These are phyloP conservation scores for Coniella vitis DNA, from an alignment of 2,329 filamentous ascomycete genomes.

Conservation along the genomic window DNA sequence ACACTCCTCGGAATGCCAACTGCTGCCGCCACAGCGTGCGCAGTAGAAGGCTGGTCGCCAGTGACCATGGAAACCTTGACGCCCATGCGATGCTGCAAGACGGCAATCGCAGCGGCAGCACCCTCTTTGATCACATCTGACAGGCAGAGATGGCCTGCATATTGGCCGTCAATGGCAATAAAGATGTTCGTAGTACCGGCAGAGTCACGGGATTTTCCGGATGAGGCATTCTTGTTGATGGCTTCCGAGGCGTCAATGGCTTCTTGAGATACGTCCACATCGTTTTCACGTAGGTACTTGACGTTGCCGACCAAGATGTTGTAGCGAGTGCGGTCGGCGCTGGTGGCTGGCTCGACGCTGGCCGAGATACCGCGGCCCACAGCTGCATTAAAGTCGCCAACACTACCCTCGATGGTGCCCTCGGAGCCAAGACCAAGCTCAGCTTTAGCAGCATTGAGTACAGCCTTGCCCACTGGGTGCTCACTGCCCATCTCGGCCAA, in stretches of 20 bases:
- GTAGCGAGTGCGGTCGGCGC: slow-evolving; percentile 64
- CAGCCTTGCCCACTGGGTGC: slow-evolving; percentile 89
- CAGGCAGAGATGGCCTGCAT: slow-evolving; percentile 76
- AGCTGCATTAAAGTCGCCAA: slow-evolving; percentile 75
- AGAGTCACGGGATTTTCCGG: slow-evolving; percentile 28
- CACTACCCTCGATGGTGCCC: slow-evolving; percentile 70
- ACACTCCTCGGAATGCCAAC: slow-evolving; percentile 72
- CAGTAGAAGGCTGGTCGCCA: slow-evolving; percentile 81
- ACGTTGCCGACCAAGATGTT: slow-evolving; percentile 79
- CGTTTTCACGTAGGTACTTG: slow-evolving; percentile 64
- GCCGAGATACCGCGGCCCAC: slow-evolving; percentile 85
- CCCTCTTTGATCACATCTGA: slow-evolving; percentile 88
- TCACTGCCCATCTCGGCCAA: slow-evolving; percentile 95
- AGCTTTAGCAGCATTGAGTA: slow-evolving; percentile 66
- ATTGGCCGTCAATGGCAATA: slow-evolving; percentile 75
- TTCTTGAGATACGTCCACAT: slow-evolving; percentile 57
- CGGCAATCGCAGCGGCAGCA: slow-evolving; percentile 71
- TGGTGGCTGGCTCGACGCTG: slow-evolving; percentile 67
- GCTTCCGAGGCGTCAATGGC: slow-evolving; percentile 58
- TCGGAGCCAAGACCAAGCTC: slow-evolving; percentile 68
- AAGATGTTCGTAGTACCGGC: slow-evolving; percentile 87
- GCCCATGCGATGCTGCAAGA: slow-evolving; percentile 69
- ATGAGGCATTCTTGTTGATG: slow-evolving; percentile 41
- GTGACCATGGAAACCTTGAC: slow-evolving; percentile 89
- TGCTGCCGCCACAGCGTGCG: slow-evolving; percentile 71